phyloP scores from a whole-genome alignment of 495 filamentous ascomycete species.

The Penicillium coffeae region DNA sequence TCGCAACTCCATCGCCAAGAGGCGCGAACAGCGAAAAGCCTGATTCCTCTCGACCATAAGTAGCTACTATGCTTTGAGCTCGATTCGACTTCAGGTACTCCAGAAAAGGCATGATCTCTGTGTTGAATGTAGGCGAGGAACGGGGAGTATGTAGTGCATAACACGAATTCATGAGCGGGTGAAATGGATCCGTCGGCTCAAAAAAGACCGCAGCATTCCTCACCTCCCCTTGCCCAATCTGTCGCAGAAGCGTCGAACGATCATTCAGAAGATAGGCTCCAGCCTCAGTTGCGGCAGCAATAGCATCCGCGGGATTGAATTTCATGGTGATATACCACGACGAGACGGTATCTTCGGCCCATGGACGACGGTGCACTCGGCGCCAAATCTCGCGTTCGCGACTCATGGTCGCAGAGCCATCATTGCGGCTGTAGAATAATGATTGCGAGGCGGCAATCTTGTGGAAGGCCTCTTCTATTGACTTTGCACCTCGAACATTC shows the following conservation, averaged over 20 bases:
- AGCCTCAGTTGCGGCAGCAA: not conserved
- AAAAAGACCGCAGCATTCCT: not conserved
- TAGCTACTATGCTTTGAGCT: not conserved
- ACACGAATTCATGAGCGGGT: not conserved
- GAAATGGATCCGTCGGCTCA: not conserved
- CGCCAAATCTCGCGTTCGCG: slow-evolving; percentile 1
- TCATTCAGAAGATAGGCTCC: not conserved
- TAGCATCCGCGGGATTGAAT: not conserved
- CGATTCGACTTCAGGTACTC: not conserved
- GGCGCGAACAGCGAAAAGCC: not conserved
- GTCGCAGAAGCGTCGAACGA: not conserved
- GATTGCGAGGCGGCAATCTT: not conserved
- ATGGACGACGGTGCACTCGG: not conserved
- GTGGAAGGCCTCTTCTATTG: not conserved
- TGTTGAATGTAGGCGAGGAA: no score
- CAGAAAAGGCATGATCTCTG: not conserved
- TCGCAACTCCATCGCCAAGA: not conserved
- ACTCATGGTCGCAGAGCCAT: not conserved
- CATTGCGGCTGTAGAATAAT: not conserved
- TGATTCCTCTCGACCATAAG: not conserved
- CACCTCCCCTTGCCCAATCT: not conserved
- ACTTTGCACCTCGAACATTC: not conserved
- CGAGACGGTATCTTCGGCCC: not conserved
- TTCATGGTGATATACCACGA: not conserved
- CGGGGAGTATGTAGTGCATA: not conserved